Base-by-base conservation (phyloP, 2,329 filamentous ascomycete species). In the Cordyceps pruinosa region DNA sequence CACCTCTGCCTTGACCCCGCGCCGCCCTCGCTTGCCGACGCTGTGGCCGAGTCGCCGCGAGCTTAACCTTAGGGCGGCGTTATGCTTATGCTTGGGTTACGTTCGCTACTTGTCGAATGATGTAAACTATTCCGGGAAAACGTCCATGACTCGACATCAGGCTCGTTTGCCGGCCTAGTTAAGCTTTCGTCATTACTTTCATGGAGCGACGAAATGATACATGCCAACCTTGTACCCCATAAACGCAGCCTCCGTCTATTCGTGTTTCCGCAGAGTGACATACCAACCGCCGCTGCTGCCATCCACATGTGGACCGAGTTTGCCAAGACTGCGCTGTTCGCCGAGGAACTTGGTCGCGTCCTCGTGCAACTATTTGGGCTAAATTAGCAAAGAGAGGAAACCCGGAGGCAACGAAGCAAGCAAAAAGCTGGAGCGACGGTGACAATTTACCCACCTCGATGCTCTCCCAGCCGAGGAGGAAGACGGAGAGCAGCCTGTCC, bases 381-480 rank as follows among this genome's bases (percentile, higher is more conserved):
- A 10, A 6, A 37, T 32, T 9, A 47, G 19, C 19, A 45, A 44
- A 19, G 8, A 15, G 0, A 34, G 1, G 21, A 13, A 37, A 35
- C 12, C 28, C 8, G 6, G 30, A 49, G 10, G 23, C 5, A 25
- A 5, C 13, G 4, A 19, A 25, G 13, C 2, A 23, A 42, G 39
- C 10, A 41, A 15, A 42, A 10, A 23, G 7, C 3, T 15, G 21
- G 3, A 25, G 10, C 9, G 23, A 42, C 15, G 21, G 21, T 15
- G 21, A 35, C 34, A 35, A 35, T 4, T 12, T 4, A 35, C 6
- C 34, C 30, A 46, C 47, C 46, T 52, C 39, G 17, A 51, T 52
- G n/a, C 55, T 57, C 30, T 57, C 55, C 55, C 55, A 57, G 5
- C 47, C 55, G 13, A 57, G 39, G 23, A 57, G 5, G 12, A 46